A percentile compares a stretch with the other conserved stretches of the same genome.
Conservation (phyloP, 1,284 basidiomycete genomes). For the Puccinia hordei region DNA sequence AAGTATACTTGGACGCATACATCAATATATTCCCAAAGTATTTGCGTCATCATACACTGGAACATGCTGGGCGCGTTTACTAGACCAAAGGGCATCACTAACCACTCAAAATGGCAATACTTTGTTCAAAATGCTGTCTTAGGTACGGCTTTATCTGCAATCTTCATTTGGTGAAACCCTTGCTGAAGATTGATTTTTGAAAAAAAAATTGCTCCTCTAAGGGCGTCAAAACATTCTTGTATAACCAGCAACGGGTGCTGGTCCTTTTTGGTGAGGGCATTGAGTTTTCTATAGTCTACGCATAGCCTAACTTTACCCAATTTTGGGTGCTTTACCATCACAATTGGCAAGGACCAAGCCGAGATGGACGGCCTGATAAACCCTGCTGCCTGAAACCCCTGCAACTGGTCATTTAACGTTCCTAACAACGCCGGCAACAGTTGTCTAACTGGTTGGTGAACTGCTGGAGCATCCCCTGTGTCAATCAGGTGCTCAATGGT, state of each 20-base stretch:
- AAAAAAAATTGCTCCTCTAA: not conserved
- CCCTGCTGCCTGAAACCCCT: not conserved
- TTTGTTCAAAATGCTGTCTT: slow-evolving; percentile 23
- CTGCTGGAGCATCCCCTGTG: not conserved
- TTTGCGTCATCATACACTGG: slow-evolving; percentile 51
- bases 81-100: no score
- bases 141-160: not conserved
- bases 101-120: slow-evolving; percentile 6
- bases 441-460: not conserved
- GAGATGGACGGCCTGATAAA: slow-evolving; percentile 3
- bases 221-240: not conserved
- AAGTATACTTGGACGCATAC: slow-evolving; percentile 40
- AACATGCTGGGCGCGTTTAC: slow-evolving; percentile 51
- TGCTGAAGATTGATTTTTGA: slow-evolving; percentile 9
- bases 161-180: slow-evolving; percentile 19
- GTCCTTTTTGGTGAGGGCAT: not conserved
- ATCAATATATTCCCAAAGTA: slow-evolving; percentile 30
- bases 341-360: not conserved
- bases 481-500: not conserved
- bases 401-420: no score
- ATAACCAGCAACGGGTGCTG: slow-evolving; percentile 1
- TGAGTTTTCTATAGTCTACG: slow-evolving; percentile 5
- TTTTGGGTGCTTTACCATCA: not conserved
- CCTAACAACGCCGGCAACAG: not conserved
- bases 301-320: not conserved